Conservation (phyloP, 2,329 filamentous ascomycete genomes). For the Ophiostoma ulmi region DNA sequence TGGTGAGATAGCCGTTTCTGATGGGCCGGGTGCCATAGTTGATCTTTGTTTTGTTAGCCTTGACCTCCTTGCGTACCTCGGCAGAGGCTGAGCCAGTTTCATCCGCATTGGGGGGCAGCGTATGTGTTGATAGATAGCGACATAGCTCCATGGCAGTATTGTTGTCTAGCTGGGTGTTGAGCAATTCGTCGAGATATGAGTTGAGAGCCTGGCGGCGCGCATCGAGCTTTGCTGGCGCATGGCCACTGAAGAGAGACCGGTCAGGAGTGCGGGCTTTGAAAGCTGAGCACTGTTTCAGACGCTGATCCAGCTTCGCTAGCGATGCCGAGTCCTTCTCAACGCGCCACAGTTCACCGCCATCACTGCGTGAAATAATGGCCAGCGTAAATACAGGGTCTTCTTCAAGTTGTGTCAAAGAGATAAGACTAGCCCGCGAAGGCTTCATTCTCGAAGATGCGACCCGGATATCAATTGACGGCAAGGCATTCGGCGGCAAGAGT, state of each 20-base stretch:
- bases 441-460: constrained; percentile 94
- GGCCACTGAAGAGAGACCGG: constrained; percentile 78
- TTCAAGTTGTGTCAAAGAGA: constrained; percentile 73
- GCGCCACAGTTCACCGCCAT: constrained; percentile 79
- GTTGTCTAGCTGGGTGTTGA: constrained; percentile 77
- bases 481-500: constrained; percentile 77
- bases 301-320: constrained; percentile 73
- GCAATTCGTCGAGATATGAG: constrained; percentile 74
- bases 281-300: constrained; percentile 66
- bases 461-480: constrained; percentile 77
- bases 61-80: constrained; percentile 34
- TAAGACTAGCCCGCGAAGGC: constrained; percentile 78
- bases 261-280: constrained; percentile 79
- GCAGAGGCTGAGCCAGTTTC: constrained; percentile 42
- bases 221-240: constrained; percentile 90
- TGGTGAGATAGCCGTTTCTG: constrained; percentile 89
- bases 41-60: constrained; percentile 38
- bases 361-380: constrained; percentile 72
- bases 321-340: constrained; percentile 87
- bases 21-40: constrained; percentile 62
- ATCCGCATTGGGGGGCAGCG: constrained; percentile 57
- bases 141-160: constrained; percentile 75
- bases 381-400: constrained; percentile 94
- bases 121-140: constrained; percentile 71
- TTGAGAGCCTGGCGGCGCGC: constrained; percentile 76